phyloP scores from a whole-genome alignment of 2,329 filamentous ascomycete species.

The Pezicula rhizophila region DNA sequence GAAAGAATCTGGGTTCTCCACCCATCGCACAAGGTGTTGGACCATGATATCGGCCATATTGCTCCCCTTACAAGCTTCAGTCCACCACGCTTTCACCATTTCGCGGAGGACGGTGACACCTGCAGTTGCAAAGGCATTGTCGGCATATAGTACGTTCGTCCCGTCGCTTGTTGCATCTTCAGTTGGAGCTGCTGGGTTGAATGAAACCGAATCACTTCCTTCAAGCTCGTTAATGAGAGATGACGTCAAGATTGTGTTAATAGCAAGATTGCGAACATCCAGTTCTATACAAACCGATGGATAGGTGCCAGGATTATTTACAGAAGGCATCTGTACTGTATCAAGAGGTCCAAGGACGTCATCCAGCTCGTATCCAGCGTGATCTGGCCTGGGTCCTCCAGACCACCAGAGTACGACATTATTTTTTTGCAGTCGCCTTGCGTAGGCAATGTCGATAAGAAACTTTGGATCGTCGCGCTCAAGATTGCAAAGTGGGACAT shows the following conservation, averaged over 20 bases:
- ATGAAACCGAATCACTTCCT: conserved; percentile 77
- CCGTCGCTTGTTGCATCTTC: conserved; percentile 57
- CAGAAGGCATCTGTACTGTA: conserved; percentile 80
- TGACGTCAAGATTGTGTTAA: conserved; percentile 95
- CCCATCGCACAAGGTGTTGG: conserved; percentile 94
- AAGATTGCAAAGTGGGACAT: conserved; percentile 91
- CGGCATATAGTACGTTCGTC: conserved; percentile 68
- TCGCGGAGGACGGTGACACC: conserved; percentile 87
- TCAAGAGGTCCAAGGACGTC: conserved; percentile 80
- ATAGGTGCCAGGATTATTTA: conserved; percentile 92
- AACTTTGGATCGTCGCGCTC: conserved; percentile 92
- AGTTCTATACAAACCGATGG: conserved; percentile 95
- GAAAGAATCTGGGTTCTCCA: conserved; percentile 86
- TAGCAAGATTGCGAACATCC: conserved; percentile 86
- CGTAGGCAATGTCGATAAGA: conserved; percentile 93
- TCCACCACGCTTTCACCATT: conserved; percentile 99
- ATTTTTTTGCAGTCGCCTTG: conserved; percentile 79
- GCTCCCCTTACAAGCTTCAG: conserved; percentile 82
- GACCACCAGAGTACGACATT: conserved; percentile 99
- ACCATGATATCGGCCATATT: conserved; percentile 97
- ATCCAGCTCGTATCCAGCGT: conserved; percentile 92
- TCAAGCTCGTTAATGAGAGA: conserved; percentile 96
- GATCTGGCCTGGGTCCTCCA: conserved; percentile 76
- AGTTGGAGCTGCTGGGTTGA: conserved; percentile 66
- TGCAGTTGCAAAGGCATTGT: conserved; percentile 88